Evolutionary conservation across 1,284 basidiomycete genomes (phyloP).

Genomic region (Ustilago sp.): DNA sequence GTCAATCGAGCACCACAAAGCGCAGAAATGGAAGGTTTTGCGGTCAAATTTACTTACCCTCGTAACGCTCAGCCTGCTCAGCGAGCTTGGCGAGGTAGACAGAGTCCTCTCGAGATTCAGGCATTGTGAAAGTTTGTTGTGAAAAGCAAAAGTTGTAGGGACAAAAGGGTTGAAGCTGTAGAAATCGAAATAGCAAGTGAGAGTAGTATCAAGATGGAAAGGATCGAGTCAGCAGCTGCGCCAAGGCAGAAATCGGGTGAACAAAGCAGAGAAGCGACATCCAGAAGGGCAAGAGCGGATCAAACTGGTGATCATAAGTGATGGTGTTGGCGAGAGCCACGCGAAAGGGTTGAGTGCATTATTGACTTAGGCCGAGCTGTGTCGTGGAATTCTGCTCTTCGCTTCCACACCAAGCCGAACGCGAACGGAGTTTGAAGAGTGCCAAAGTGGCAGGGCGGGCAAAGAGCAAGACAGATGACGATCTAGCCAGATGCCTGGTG

Average conservation of each 20-base stretch:
- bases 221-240: conserved; percentile 18
- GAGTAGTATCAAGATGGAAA: neutral
- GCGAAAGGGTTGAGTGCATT: neutral
- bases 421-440: neutral
- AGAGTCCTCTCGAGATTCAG: conserved; percentile 68
- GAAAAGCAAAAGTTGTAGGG: conserved; percentile 35
- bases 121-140: conserved; percentile 55
- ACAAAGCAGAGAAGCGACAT: conserved; percentile 5
- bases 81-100: conserved; percentile 70
- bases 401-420: neutral
- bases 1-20: neutral
- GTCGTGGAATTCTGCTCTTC: neutral
- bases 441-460: neutral
- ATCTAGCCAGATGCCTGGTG: neutral
- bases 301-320: neutral
- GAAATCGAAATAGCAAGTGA: neutral
- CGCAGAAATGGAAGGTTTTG: neutral
- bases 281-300: conserved; percentile 10
- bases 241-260: neutral
- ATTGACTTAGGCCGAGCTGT: neutral
- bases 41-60: conserved; percentile 56
- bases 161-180: conserved; percentile 13
- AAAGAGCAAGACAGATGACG: neutral
- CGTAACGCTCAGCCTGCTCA: conserved; percentile 70
- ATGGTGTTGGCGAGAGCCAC: neutral